Base-by-base conservation (phyloP, 106 monocot genomes). In the Acorus calamus region DNA sequence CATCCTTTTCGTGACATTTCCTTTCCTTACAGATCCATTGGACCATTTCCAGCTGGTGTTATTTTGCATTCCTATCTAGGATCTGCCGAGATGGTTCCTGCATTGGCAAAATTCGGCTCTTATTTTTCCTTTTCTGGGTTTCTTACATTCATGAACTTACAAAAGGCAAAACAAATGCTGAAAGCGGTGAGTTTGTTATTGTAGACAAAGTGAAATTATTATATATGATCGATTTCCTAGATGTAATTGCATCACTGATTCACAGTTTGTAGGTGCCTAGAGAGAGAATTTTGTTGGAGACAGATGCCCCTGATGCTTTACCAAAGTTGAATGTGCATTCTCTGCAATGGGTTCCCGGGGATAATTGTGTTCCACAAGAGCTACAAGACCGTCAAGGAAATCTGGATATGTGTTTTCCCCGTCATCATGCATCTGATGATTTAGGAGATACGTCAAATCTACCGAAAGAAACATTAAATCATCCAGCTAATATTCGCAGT, bases 11-110 rank as follows among this genome's bases (percentile, higher is more conserved):
- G 1, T 28, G 28, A 28, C 28, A 28, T 28, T 28, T 28, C 28
- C 28, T 47, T 64, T 66, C 46, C 4, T 73, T 50, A 11, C 74
- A 93, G 88, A 66, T 41, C 47, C 14, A 64, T 46, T 3, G 98
- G 98, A 44, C 88, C 92, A 60, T 99, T 92, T 69, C 85, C 92
- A 49, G 82, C 76, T 55, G 88, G 92, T 60, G 65, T 81, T 6
- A 76, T 99, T 77, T 66, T 99, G 44, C 98, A 99, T 75, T 99
- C 98, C 28, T 99, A 86, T 70, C 44, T 92, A n/a, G 92, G 98
- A 57, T 88, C 92, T 67, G 83, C 88, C 56, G 98, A 98, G 66
- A 85, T 92, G 83, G 85, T 99, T 47, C 42, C 98, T 41, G 77
- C 49, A 61, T 63, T 98, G 52, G 80, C 83, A 46, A 79, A 80